Base-by-base conservation (phyloP, 1,139 yeast species). In the Wickerhamiella pararugosa region DNA sequence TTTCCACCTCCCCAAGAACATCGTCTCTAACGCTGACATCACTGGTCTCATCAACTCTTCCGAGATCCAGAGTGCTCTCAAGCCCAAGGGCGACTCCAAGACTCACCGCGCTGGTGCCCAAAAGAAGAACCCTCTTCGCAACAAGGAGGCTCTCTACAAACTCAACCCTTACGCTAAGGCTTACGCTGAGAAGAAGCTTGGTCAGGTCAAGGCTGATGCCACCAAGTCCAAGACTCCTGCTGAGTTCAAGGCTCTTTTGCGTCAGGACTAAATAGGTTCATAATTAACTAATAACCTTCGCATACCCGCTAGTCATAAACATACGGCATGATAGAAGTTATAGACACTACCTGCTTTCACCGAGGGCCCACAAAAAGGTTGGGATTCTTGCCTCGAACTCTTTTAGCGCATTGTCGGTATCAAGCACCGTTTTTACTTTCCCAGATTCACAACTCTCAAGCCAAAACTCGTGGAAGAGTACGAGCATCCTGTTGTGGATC, bases 91-190 rank as follows among this genome's bases (percentile, higher is more conserved):
- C 63, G 90, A 80, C 70, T 71, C 92, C 61, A 71, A 79, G 65
- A 92, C 83, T 70, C 84, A 86, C 90, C 83, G 93, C 71, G 69
- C 84, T 57, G 84, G 81, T 76, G 94, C 82, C 67, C 80, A 79
- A 71, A 90, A 90, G 96, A 87, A 84, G 90, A 90, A 90, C 92
- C 98, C 99, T 73, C 86, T 90, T 69, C 90, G 84, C 90, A 90
- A 92, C 96, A 87, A 86, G 79, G 94, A 84, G 75, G 92, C 86
- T 63, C 73, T 86, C 67, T 79, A 86, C 70, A 84, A 96, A 77
- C 81, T 90, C 70, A 92, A 90, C 94, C 99, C 99, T 59, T 90
- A 90, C 79, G 97, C 98, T 63, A 84, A 84, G 81, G 94, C 90
- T 61, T 86, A 76, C 73, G 65, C 94, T 62, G 84, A 82, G 67